Evolutionary conservation across 108 stramenopile species (phyloP), one percentile per base, ranked within the genome.

Genomic region (Fragilaria crotonensis): DNA sequence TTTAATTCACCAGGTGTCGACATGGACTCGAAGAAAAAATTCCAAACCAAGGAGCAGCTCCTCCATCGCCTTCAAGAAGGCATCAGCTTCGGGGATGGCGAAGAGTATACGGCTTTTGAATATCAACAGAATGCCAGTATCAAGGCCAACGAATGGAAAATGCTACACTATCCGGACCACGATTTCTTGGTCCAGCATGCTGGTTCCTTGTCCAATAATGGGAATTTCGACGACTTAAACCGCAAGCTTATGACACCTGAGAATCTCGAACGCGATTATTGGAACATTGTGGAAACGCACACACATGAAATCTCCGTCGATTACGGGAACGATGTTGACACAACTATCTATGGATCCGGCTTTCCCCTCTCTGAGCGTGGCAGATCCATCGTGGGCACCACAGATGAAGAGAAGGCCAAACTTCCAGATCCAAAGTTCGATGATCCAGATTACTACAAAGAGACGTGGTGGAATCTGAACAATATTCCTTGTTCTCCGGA

Each of bases 381-480:
- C 26, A 61, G 92, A 30, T 66, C 72, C 25, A 69, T 89, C 19
- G 62, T 80, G 48, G 83, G 82, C 2, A 72, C 63, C 9, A 32
- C 46, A 17, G 70, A 77, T 50, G 58, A 63, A 28, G 52, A 61
- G 30, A 77, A 87, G 62, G 64, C 62, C 31, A 71, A 73, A 26
- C 61, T 69, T 23, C 75, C 79, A 4, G 88, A 85, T 57, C 85
- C 89, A 45, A 68, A 72, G 45, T 93, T 94, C 66, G 90, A 87
- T 20, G 81, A 86, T 7, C 75, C 79, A 29, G 85, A 91, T 56
- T 94, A 78, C 49, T 97, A 94, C 72, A 76, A 75, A 47, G 83
- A 90, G 53, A 83, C 90, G 22, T 91, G 81, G 64, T 99, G 99
- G 99, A 99, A 99, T 73, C 75, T 98, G 22, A 99, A 98, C 86